Evolutionary conservation across 345 rosid species (phyloP).

Genomic region (Dovyalis caffra): DNA sequence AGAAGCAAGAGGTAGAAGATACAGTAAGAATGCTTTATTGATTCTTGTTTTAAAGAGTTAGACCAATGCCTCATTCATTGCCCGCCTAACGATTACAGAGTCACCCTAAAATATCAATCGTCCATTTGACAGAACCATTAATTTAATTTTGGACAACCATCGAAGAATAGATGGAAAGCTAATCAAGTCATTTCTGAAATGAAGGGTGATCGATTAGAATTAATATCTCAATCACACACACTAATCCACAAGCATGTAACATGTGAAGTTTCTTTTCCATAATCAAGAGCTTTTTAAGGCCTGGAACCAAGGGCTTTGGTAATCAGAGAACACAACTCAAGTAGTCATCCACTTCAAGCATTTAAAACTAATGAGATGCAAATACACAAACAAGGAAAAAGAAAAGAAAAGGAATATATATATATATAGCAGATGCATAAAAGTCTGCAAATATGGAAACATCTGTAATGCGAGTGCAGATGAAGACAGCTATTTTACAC

Average conservation of each 20-base stretch:
- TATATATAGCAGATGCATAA: not conserved
- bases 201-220: not conserved
- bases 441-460: not conserved
- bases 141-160: not conserved
- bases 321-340: not conserved
- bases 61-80: too few relatives aligned
- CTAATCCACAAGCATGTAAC: not conserved
- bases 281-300: too few relatives aligned
- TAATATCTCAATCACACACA: not conserved
- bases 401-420: not conserved
- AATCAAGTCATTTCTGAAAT: not conserved
- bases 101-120: too few relatives aligned
- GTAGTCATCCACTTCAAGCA: not conserved
- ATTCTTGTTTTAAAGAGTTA: too few relatives aligned
- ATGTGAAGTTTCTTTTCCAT: not conserved
- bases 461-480: too few relatives aligned
- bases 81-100: too few relatives aligned
- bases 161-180: too few relatives aligned
- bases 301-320: too few relatives aligned
- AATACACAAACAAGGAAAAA: not conserved
- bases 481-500: not conserved
- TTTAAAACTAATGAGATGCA: not conserved
- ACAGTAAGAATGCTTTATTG: too few relatives aligned
- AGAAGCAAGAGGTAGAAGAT: too few relatives aligned
- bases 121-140: not conserved